Evolutionary conservation across 441 rosid genomes (phyloP), one percentile per base, ranked within the genome.

Genomic region (Theobroma grandiflorum): DNA sequence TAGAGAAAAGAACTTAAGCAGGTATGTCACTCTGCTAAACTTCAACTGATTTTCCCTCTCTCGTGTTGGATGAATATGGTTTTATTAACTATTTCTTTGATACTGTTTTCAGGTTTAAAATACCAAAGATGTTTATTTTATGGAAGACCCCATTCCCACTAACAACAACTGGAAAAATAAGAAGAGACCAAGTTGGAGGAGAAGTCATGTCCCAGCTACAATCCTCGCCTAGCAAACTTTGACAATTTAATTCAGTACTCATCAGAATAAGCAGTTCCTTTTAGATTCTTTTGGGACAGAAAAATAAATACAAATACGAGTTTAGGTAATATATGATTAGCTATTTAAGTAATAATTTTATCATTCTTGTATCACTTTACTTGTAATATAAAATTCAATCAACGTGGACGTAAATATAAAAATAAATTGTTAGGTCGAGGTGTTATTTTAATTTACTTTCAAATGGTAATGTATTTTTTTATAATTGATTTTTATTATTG

Each of bases 101-200:
- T 37, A 6, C 76, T 40, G 49, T 68, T 85, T 81, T 81, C 92
- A 96, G 98, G 88, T 91, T 90, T 83, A 94, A 96, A 86, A 86
- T 88, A 71, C 98, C 98, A 14, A 93, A 88, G 85, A 40, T 66
- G 31, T 94, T 90, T 82, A 61, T 90, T 45, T 18, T 52, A 38
- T 91, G 98, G 98, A 87, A 70, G 84, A 89, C 86, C 61, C 92
- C 89, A 77, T 93, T 93, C 75, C 98, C 97, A 6, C 67, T 84
- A 58, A 92, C 98, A 49, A 80, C 86, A 38, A 88, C 90, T 12
- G 97, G 98, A 67, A 96, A 94, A 85, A 83, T 94, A 69, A 85
- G 81, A 85, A 89, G 97, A 86, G 96, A 89, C 79, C 90, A 83
- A 85, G 87, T 94, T 63, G 80, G 83, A 71, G 80, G 82, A 74